Percentiles rank a stretch among this genome's conserved stretches.
Evolutionary conservation across 2,329 filamentous ascomycete species (phyloP).

Genomic region (Hortaea sp.): DNA sequence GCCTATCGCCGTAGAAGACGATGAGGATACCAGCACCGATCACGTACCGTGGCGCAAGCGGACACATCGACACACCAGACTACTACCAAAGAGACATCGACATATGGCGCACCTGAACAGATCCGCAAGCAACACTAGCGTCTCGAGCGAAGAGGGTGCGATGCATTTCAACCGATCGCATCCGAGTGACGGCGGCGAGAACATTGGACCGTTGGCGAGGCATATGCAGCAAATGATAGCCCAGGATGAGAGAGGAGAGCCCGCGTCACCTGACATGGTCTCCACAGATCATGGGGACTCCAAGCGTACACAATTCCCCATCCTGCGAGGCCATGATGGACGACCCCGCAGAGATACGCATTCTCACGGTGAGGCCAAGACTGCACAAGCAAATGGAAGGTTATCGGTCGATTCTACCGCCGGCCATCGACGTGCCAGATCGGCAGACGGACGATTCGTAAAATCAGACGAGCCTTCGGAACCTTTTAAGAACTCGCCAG

Average conservation of each 20-base stretch:
- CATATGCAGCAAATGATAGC: conserved; percentile 36
- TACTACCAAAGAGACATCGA: conserved; percentile 5
- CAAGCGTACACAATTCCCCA: conserved; percentile 14
- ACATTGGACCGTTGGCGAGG: conserved; percentile 37
- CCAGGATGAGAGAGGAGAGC: conserved; percentile 29
- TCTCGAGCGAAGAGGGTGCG: conserved; percentile 26
- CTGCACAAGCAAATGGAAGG: conserved; percentile 6
- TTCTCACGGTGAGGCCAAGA: conserved; percentile 4
- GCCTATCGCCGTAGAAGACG: background rate
- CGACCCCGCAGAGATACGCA: conserved; percentile 3
- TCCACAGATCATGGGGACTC: conserved; percentile 33
- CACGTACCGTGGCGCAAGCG: conserved; percentile 2
- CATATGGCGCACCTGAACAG: conserved; percentile 10
- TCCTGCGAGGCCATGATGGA: background rate
- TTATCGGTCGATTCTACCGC: conserved; percentile 11
- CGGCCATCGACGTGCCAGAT: conserved; percentile 9
- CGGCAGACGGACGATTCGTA: conserved; percentile 12
- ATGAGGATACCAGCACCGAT: background rate
- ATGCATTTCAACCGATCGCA: conserved; percentile 38
- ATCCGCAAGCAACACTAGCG: conserved; percentile 17
- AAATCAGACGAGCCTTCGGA: background rate
- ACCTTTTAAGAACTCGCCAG: background rate
- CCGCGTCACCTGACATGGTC: conserved; percentile 26
- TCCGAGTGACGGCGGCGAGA: conserved; percentile 29
- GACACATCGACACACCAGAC: conserved; percentile 1